Evolutionary conservation across 2,329 filamentous ascomycete genomes (phyloP).

Genomic region (Whalleya microplaca): DNA sequence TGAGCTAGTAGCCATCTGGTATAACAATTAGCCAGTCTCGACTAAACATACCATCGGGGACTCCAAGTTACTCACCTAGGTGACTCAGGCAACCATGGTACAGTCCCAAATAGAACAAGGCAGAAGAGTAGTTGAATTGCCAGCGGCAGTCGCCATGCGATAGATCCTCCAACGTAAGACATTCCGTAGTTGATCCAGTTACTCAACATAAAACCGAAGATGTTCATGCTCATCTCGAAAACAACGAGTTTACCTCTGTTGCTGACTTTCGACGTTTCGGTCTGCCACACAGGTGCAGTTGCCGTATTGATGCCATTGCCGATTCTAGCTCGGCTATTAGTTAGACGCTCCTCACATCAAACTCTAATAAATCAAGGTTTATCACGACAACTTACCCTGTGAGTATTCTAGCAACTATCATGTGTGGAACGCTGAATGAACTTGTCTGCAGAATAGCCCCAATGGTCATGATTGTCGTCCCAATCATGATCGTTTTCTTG

Average conservation of each 20-base stretch:
- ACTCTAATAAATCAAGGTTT: neutral
- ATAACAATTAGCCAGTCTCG: neutral
- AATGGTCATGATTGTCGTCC: conserved; percentile 46
- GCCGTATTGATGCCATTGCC: conserved; percentile 45
- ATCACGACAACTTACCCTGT: conserved; percentile 35
- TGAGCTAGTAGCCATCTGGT: conserved; percentile 35
- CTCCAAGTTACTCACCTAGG: conserved; percentile 22
- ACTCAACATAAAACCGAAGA: conserved; percentile 35
- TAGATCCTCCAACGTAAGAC: conserved; percentile 34
- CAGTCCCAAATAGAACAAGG: conserved; percentile 29
- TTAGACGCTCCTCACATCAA: neutral
- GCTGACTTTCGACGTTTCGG: conserved; percentile 35
- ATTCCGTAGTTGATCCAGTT: conserved; percentile 39
- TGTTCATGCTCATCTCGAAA: conserved; percentile 36
- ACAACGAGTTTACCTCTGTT: conserved; percentile 35
- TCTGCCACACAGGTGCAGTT: conserved; percentile 38
- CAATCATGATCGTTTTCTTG: conserved; percentile 45
- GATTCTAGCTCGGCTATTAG: conserved; percentile 36
- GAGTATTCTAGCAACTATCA: conserved; percentile 46
- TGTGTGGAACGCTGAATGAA: conserved; percentile 40
- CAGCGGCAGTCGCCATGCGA: conserved; percentile 45
- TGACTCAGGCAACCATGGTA: conserved; percentile 34
- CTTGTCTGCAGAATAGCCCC: conserved; percentile 35
- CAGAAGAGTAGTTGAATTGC: conserved; percentile 44
- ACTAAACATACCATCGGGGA: neutral